phyloP scores from a whole-genome alignment of 2,329 filamentous ascomycete species.

The Neofusicoccum parvum region DNA sequence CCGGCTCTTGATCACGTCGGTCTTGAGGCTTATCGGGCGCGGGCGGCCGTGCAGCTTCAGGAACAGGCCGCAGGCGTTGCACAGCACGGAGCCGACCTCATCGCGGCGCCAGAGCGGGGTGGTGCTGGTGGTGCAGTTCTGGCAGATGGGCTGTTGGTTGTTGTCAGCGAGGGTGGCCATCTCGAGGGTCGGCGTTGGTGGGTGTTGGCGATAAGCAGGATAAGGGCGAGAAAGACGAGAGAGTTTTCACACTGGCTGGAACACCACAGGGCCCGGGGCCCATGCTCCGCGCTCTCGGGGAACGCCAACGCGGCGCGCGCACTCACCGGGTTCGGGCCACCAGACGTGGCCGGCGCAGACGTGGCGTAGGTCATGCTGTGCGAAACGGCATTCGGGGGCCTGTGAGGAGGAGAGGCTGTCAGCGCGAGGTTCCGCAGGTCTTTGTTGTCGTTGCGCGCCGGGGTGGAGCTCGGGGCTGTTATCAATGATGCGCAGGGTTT shows the following conservation, averaged over 20 bases:
- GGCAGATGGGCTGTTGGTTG: constrained; percentile 82
- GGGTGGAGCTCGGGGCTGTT: constrained; percentile 15
- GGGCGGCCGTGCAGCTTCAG: constrained; percentile 93
- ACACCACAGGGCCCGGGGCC: constrained; percentile 8
- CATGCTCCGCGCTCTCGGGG: constrained; percentile 41
- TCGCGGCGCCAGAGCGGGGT: constrained; percentile 97
- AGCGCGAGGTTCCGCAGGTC: not conserved
- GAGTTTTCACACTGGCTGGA: constrained; percentile 26
- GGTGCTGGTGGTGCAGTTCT: constrained; percentile 94
- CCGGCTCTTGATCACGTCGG: constrained; percentile 98
- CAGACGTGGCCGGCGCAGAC: constrained; percentile 66
- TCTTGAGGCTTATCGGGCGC: constrained; percentile 94
- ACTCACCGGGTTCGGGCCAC: constrained; percentile 63
- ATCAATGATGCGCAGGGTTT: constrained; percentile 17
- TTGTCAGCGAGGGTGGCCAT: constrained; percentile 25
- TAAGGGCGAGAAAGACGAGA: constrained; percentile 29
- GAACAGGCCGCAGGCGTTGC: constrained; percentile 97
- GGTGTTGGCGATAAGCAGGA: constrained; percentile 51
- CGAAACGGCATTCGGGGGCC: constrained; percentile 44
- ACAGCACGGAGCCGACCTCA: constrained; percentile 91
- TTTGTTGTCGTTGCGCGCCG: constrained; percentile 4
- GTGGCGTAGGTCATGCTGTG: constrained; percentile 63
- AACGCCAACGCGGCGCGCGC: constrained; percentile 2
- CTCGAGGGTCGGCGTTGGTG: constrained; percentile 24
- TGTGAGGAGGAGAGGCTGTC: constrained; percentile 6